Conservation (phyloP, 345 rosid genomes). For the Syzygium grande region DNA sequence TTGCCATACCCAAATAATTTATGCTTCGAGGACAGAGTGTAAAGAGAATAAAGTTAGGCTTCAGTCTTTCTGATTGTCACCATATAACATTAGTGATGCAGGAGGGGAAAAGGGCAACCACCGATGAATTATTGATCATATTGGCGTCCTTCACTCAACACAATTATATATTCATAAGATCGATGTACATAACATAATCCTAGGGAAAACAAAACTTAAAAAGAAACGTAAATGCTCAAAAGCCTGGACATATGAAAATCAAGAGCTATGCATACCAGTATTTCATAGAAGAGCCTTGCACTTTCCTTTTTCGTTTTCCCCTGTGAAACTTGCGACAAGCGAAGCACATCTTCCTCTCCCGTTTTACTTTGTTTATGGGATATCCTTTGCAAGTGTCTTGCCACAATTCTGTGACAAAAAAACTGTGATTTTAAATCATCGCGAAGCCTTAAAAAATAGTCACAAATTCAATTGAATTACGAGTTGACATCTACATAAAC, state of each 20-base stretch:
- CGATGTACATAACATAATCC: not conserved
- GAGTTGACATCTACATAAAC: not conserved
- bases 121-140: not conserved
- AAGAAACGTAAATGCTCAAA: not conserved
- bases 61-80: not conserved
- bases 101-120: not conserved
- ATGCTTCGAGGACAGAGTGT: not conserved
- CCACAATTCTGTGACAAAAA: conserved; percentile 42
- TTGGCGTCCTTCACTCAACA: not conserved
- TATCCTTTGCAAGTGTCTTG: conserved; percentile 28
- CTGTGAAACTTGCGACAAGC: conserved; percentile 32
- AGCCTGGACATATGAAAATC: not conserved
- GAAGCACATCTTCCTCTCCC: conserved; percentile 41
- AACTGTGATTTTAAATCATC: not conserved
- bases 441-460: not conserved
- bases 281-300: conserved; percentile 78
- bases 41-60: not conserved
- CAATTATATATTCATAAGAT: not conserved
- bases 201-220: not conserved
- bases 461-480: not conserved
- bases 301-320: conserved; percentile 54
- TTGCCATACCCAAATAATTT: not conserved
- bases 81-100: not conserved
- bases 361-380: conserved; percentile 26
- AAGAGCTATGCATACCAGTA: conserved; percentile 43